Base-by-base conservation (phyloP, 2,329 filamentous ascomycete species). In the Colletotrichum brevisporum region DNA sequence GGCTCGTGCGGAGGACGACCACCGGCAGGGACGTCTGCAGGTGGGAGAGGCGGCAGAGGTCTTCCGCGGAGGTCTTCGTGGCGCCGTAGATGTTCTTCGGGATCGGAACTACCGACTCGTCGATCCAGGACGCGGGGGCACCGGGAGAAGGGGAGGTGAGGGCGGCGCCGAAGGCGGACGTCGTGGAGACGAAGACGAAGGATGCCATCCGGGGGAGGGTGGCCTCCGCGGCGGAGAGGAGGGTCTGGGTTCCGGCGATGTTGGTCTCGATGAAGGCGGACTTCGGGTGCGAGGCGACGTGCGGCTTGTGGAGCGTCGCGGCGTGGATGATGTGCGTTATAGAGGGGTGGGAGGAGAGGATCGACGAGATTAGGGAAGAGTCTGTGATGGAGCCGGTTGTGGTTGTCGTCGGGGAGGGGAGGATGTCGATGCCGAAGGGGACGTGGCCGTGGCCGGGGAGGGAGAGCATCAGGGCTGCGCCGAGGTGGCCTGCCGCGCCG, bases 1-100 rank as follows among this genome's bases (percentile, higher is more conserved):
- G 81, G 57, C 80, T 82, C 3, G 81, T 82, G n/a, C 84, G 80
- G 9, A 86, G 77, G 6, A 86, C 76, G 0, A 86, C 47, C 0
- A 82, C 75, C 0, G 84, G 83, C 71, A 86, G 72, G 2, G 72
- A 69, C 0, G 76, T 78, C 62, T 84, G 78, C 13, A 73, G 72
- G 50, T 84, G 80, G 1, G 83, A 68, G 6, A 86, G 77, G 13
- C 75, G 76, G 72, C 83, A 86, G 36, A 86, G 66, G 58, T 85
- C 83, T 69, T 86, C 84, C 5, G 84, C 84, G 2, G 83, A 82
- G 16, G 79, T 76, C 57, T 86, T 86, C 18, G 84, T 86, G 4
- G 79, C 78, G 62, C 84, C 84, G 71, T 85, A 85, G 52, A 85
- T 83, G 73, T 85, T 85, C 68, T 85, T 85, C 2, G 83, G 82